Conservation (phyloP, 352 stramenopile genomes). For the Albugo candida region DNA sequence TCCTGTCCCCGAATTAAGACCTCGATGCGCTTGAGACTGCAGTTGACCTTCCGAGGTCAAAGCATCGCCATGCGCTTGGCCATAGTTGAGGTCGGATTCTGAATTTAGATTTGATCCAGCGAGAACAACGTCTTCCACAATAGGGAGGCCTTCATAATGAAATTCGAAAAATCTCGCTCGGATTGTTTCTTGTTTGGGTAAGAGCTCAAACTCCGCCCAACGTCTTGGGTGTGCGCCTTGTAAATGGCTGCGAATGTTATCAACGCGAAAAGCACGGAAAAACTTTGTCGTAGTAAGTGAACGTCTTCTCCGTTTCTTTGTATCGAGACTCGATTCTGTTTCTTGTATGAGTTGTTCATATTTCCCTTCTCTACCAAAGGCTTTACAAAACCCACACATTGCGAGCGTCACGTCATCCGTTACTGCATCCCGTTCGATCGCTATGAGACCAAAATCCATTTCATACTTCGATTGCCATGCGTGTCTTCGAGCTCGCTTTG, state of each 20-base stretch:
- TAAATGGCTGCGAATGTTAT: conserved; percentile 75
- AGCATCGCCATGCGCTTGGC: conserved; percentile 14
- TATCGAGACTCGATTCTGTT: conserved; percentile 29
- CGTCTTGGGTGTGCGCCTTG: conserved; percentile 45
- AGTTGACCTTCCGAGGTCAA: conserved; percentile 1
- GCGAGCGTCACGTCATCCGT: conserved; percentile 53
- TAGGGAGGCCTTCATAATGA: conserved; percentile 37
- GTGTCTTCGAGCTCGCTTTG: conserved; percentile 34
- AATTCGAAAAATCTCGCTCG: conserved; percentile 39
- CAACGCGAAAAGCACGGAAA: conserved; percentile 64
- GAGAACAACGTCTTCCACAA: conserved; percentile 57
- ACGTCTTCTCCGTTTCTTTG: conserved; percentile 51
- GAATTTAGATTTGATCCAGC: conserved; percentile 21
- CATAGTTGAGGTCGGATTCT: conserved; percentile 40
- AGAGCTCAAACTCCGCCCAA: conserved; percentile 59
- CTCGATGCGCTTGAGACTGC: too few relatives aligned
- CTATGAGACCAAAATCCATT: conserved; percentile 54
- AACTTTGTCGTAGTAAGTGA: conserved; percentile 76
- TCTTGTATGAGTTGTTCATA: conserved; percentile 41
- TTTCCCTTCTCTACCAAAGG: conserved; percentile 55
- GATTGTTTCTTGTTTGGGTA: conserved; percentile 53
- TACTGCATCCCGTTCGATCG: conserved; percentile 41
- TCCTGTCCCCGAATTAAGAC: too few relatives aligned
- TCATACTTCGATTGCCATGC: conserved; percentile 74
- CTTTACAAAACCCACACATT: conserved; percentile 72